These are phyloP conservation scores for Leishmania guyanensis DNA, from an alignment of 208 protist genomes.

Conservation along the genomic window DNA sequence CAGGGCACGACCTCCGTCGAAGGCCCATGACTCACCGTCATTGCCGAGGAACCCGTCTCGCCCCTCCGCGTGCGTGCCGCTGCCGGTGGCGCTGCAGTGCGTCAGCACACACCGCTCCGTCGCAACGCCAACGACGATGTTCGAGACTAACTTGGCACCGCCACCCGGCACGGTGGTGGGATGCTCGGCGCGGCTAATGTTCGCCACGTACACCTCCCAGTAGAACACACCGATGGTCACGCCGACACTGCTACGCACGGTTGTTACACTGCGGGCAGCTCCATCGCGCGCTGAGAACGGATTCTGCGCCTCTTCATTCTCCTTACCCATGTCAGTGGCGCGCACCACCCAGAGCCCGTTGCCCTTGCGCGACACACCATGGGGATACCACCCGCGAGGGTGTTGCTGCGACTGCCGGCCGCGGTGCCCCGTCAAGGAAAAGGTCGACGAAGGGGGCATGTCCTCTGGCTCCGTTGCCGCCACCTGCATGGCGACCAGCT, in stretches of 20 bases:
- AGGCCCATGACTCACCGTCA: constrained; percentile 82
- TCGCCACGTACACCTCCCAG: constrained; percentile 84
- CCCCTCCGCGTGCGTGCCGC: not conserved
- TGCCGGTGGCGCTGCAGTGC: not conserved
- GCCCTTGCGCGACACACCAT: constrained; percentile 26
- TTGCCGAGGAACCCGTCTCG: constrained; percentile 52
- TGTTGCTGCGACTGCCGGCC: not conserved
- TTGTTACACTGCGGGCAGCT: constrained; percentile 39
- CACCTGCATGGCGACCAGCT: constrained; percentile 13
- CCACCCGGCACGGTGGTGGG: constrained; percentile 3
- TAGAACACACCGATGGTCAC: constrained; percentile 81
- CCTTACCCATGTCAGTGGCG: constrained; percentile 20
- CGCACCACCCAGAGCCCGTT: constrained; percentile 37
- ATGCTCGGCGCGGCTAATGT: constrained; percentile 37
- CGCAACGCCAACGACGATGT: constrained; percentile 61
- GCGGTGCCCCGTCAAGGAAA: not conserved
- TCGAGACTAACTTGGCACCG: constrained; percentile 14
- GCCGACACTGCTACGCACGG: constrained; percentile 68
- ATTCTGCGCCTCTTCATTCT: constrained; percentile 2
- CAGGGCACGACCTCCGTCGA: constrained; percentile 55
- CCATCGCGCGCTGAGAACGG: constrained; percentile 22
- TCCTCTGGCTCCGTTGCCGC: not conserved
- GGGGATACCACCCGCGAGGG: not conserved
- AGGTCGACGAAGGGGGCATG: not conserved
- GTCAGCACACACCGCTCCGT: constrained; percentile 39